Evolutionary conservation across 768 basidiomycete genomes (phyloP), one percentile per base, ranked within the genome.

Genomic region (Pholiota conissans): DNA sequence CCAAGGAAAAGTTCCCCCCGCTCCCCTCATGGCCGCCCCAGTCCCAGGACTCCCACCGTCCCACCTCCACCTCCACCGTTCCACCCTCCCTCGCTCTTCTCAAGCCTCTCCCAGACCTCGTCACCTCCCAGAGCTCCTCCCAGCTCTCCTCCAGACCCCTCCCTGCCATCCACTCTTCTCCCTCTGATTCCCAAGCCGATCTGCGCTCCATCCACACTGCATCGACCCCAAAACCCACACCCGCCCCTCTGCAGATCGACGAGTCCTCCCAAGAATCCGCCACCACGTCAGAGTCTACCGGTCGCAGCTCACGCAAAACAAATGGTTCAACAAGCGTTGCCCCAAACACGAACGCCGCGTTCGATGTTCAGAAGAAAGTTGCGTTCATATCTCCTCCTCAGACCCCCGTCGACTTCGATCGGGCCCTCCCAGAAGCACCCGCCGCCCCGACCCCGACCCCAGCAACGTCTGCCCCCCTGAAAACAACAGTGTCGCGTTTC

Each of bases 341-440:
- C 28, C n/a, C 14, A 45, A 34, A 22, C 49, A 22, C 40, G 29
- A 30, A 61, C 42, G 65, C 69, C 22, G 58, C 70, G 47, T 70
- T 70, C 60, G 87, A 89, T 62, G 76, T 83, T 29, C 84, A 83
- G 67, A 94, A 94, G 79, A 92, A 92, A 74, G 92, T 94, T 45
- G 92, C 91, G 26, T 94, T 94, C 74, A 80, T 90, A 65, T 91
- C 90, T 27, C 90, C 91, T 49, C 84, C 89, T 20, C 88, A 86
- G 26, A 89, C 90, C 13, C 89, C 88, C 27, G 71, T 77, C 35
- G 80, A 74, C 59, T 75, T 80, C 58, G 83, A 86, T 70, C 80
- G 78, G 66, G 70, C 78, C 51, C 73, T 84, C 54, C 80, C 83
- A 47, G 79, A 82, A 62, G 71, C 80, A 59, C 72, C 79, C 52